Evolutionary conservation across 108 stramenopile species (phyloP), one percentile per base, ranked within the genome.

Genomic region (Cyclotella choctawhatcheeana): DNA sequence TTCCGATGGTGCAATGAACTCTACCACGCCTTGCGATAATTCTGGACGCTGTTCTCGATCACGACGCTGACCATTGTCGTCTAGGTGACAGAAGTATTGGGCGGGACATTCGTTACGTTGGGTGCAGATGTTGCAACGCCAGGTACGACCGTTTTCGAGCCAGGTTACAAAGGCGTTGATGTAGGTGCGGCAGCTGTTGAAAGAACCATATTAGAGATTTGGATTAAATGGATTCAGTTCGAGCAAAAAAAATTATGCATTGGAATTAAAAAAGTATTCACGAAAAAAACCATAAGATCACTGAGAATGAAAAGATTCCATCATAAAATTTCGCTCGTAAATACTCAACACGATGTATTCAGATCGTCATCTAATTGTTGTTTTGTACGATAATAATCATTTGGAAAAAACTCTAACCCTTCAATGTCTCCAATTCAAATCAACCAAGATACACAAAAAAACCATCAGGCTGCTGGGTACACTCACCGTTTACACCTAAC

Each of bases 101-200:
- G 93, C 66, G 16, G 97, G 91, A 45, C 84, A 85, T 71, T 97
- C 97, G 73, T 98, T 99, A 62, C 93, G 69, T 66, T 93, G 88
- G 17, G 93, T 89, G 72, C 99, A 99, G 33, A 99, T 93, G 85
- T 99, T 99, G 72, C 99, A 99, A 30, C 95, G 80, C 99, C 99
- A 99, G 65, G 89, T 71, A 20, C 97, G 86, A 20, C 99, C 99
- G 77, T 96, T 94, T 47, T 98, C 97, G 12, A 93, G 65, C 96
- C 97, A 99, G n/a, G 82, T 65, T 16, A 98, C 99, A 71, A 97
- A 99, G 31, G 99, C 97, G 82, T 99, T 99, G 73, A 99, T 96
- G 91, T 99, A 99, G 32, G 99, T 97, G 27, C 99, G 93, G 74
- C 99, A 99, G 3, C 70, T 71, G 59, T 16, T 21, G 56, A 48